Evolutionary conservation across 306 rosid genomes (phyloP).

Genomic region (Lathyrus oleraceus): DNA sequence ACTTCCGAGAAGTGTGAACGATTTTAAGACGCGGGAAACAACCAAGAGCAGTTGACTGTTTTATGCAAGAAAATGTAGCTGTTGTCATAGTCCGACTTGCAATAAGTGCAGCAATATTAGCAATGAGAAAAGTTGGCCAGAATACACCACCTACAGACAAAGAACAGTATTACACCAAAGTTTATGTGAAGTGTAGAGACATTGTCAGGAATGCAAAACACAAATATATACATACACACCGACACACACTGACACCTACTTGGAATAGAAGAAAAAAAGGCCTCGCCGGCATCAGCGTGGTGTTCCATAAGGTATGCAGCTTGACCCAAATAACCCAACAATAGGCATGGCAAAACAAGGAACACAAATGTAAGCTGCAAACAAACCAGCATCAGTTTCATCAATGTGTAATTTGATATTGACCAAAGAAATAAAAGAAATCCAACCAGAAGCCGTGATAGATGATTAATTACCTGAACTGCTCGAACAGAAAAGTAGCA

Average conservation of each 20-base stretch:
- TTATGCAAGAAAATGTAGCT: conserved; percentile 96
- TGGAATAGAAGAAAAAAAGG: conserved; percentile 86
- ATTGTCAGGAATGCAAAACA: conserved; percentile 15
- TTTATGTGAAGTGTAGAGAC: conserved; percentile 22
- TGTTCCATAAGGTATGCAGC: conserved; percentile 95
- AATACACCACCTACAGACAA: conserved; percentile 65
- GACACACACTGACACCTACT: conserved; percentile 48
- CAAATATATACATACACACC: not conserved
- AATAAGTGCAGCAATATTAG: conserved; percentile 88
- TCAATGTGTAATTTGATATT: conserved; percentile 23
- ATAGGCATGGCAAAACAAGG: conserved; percentile 66
- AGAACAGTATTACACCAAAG: conserved; percentile 29
- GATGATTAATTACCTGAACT: conserved; percentile 73
- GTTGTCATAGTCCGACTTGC: conserved; percentile 98
- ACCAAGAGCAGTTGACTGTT: conserved; percentile 97
- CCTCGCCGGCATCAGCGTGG: conserved; percentile 59
- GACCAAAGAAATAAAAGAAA: conserved; percentile 28
- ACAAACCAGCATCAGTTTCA: conserved; percentile 41
- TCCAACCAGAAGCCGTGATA: conserved; percentile 14
- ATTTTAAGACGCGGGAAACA: conserved; percentile 99
- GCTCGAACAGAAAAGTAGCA: conserved; percentile 94
- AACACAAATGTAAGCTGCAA: conserved; percentile 63
- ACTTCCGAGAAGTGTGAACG: conserved; percentile 90
- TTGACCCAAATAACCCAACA: conserved; percentile 99
- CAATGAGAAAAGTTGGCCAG: conserved; percentile 84